Conservation (phyloP, 768 basidiomycete genomes). For the Dioszegia crocea region DNA sequence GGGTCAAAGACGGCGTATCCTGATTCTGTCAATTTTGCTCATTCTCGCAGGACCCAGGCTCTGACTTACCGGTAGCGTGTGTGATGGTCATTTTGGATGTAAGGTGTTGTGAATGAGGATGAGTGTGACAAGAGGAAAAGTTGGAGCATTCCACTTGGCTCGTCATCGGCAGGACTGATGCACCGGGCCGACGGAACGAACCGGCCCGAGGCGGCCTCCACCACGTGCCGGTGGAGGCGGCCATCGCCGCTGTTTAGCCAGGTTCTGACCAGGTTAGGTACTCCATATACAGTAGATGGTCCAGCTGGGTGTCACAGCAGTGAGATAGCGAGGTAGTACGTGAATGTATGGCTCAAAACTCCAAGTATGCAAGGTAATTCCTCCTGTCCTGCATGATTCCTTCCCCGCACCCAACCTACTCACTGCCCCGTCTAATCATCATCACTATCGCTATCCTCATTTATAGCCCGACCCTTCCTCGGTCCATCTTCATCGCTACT, state of each 20-base stretch:
- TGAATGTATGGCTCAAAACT: too few relatives aligned
- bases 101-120: neutral
- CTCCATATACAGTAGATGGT: too few relatives aligned
- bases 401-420: too few relatives aligned
- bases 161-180: neutral
- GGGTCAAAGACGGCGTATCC: constrained; percentile 46
- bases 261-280: too few relatives aligned
- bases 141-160: neutral
- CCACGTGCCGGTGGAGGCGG: neutral
- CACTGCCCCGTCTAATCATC: constrained; percentile 11
- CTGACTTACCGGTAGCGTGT: constrained; percentile 40
- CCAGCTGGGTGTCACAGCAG: too few relatives aligned
- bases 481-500: constrained; percentile 45
- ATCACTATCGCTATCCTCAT: constrained; percentile 40
- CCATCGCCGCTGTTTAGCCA: too few relatives aligned
- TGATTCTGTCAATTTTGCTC: constrained; percentile 12
- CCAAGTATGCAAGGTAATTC: too few relatives aligned
- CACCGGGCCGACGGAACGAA: neutral
- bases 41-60: too few relatives aligned
- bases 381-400: neutral
- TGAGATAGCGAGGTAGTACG: too few relatives aligned
- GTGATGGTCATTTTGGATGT: constrained; percentile 24
- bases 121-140: neutral
- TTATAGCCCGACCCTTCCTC: constrained; percentile 33
- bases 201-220: constrained; percentile 1